Base-by-base conservation (phyloP, 1,284 basidiomycete genomes). In the Moniliella sp. region DNA sequence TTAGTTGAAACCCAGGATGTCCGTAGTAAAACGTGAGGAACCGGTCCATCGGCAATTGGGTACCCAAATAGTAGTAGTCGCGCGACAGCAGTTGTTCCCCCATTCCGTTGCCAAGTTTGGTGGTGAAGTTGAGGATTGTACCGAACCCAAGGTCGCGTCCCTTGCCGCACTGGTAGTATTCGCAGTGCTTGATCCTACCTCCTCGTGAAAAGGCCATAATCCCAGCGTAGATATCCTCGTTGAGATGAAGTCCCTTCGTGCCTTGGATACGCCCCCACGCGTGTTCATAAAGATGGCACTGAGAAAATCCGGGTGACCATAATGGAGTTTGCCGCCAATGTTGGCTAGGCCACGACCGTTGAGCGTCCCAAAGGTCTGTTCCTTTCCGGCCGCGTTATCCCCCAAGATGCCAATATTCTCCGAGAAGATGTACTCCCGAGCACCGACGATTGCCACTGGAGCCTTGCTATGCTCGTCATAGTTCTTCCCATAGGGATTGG, bases 21-120 rank as follows among this genome's bases (percentile, higher is more conserved):
- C 82, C 88, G 61, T 97, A 97, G 69, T 97, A 97, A 71, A 94
- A 97, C 33, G 88, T 94, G 59, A 97, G 67, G 76, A 97, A 97
- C 32, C 91, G 76, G 61, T 97, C 91, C 61, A 93, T 75, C 25
- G 88, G 86, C 28, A 97, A 71, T 62, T 97, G 88, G n/a, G 91
- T 97, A 32, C 88, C 91, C 45, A 97, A 66, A 62, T 97, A 97
- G 65, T 97, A 97, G 66, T 97, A 94, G 66, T 97, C 88, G 50
- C 88, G 74, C 65, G 82, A 91, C 46, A 97, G 72, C 81, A 94
- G 86, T 64, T 97, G 88, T 63, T 97, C 91, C 34, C 88, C 91
- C 88, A n/a, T n/a, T 65, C 91, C 91, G 28, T 86, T 94, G 19
- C 91, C 88, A 44, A 97, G 84, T 72, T 97, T 97, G 42, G 88